Evolutionary conservation across 306 rosid species (phyloP).

Genomic region (Cotoneaster glaucophyllus): DNA sequence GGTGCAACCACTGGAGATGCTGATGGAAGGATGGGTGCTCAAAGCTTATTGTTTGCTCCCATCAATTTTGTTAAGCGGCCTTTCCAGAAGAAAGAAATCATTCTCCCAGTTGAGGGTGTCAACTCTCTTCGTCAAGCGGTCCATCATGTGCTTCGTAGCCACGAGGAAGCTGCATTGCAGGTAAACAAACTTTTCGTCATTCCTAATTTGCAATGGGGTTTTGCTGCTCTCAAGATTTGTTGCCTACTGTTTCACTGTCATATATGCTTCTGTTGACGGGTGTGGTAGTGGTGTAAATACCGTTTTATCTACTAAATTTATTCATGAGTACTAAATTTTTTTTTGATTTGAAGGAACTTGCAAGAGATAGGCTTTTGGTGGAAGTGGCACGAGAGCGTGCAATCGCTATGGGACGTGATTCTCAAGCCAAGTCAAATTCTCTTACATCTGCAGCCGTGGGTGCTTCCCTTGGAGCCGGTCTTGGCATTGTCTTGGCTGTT

Average conservation of each 20-base stretch:
- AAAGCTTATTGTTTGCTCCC: slow-evolving; percentile 59
- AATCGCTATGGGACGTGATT: slow-evolving; percentile 33
- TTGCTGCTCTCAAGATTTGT: background rate
- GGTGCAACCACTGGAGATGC: slow-evolving; percentile 46
- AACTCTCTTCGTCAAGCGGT: slow-evolving; percentile 60
- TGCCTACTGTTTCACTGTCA: background rate
- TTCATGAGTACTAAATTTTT: background rate
- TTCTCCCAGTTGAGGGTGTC: slow-evolving; percentile 84
- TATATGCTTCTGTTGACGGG: background rate
- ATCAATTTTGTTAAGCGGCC: slow-evolving; percentile 65
- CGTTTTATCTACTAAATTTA: background rate
- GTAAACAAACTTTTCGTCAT: slow-evolving; percentile 28
- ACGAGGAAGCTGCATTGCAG: slow-evolving; percentile 83
- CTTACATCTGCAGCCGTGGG: slow-evolving; percentile 79
- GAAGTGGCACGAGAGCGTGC: slow-evolving; percentile 70
- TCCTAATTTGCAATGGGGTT: background rate
- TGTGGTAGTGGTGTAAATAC: background rate
- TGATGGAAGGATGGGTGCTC: slow-evolving; percentile 41
- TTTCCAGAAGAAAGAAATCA: slow-evolving; percentile 65
- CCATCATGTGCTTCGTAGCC: slow-evolving; percentile 48
- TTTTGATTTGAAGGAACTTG: slow-evolving; percentile 49
- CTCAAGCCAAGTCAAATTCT: slow-evolving; percentile 56
- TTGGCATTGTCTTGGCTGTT: slow-evolving; percentile 78
- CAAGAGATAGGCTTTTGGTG: slow-evolving; percentile 59
- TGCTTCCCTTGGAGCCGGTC: slow-evolving; percentile 88